Conservation (phyloP, 805 yeast genomes). For the Helenozyma rhizophorensis region DNA sequence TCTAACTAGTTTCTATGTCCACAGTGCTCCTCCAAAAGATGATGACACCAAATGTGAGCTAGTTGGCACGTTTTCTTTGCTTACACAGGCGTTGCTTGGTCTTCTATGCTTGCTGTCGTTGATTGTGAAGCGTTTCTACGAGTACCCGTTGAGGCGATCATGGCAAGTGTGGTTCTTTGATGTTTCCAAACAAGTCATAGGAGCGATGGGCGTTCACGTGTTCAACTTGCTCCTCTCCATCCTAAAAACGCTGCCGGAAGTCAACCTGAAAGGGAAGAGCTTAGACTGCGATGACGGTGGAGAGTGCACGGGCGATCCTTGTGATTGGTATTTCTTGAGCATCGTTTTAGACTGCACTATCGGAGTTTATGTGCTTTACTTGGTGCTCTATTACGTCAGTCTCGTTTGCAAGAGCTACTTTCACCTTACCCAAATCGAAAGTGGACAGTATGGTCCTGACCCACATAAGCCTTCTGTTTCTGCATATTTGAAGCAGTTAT, state of each 20-base stretch:
- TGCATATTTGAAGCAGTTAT: slow-evolving; percentile 68
- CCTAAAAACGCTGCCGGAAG: slow-evolving; percentile 34
- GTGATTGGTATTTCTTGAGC: slow-evolving; percentile 93
- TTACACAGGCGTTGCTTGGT: slow-evolving; percentile 76
- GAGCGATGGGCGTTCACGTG: slow-evolving; percentile 80
- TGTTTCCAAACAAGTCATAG: slow-evolving; percentile 83
- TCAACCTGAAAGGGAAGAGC: slow-evolving; percentile 17
- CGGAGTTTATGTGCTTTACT: slow-evolving; percentile 76
- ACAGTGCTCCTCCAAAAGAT: no score
- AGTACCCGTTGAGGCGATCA: slow-evolving; percentile 75
- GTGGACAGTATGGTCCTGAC: slow-evolving; percentile 60
- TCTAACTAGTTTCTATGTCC: no score
- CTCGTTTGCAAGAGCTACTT: slow-evolving; percentile 41
- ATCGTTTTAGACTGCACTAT: slow-evolving; percentile 87
- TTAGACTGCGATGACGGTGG: slow-evolving; percentile 15
- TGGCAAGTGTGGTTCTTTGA: slow-evolving; percentile 88
- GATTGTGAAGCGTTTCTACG: slow-evolving; percentile 71
- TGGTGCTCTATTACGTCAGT: slow-evolving; percentile 46
- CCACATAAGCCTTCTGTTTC: slow-evolving; percentile 50
- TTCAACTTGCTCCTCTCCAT: slow-evolving; percentile 72
- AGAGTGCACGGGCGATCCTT: slow-evolving; percentile 50
- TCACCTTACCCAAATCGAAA: slow-evolving; percentile 36
- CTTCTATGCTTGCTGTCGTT: slow-evolving; percentile 68
- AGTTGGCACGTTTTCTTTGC: slow-evolving; percentile 80
- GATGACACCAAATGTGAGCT: slow-evolving; percentile 37